Evolutionary conservation across 2,329 filamentous ascomycete genomes (phyloP).

Genomic region (Cyphellophora europaea): DNA sequence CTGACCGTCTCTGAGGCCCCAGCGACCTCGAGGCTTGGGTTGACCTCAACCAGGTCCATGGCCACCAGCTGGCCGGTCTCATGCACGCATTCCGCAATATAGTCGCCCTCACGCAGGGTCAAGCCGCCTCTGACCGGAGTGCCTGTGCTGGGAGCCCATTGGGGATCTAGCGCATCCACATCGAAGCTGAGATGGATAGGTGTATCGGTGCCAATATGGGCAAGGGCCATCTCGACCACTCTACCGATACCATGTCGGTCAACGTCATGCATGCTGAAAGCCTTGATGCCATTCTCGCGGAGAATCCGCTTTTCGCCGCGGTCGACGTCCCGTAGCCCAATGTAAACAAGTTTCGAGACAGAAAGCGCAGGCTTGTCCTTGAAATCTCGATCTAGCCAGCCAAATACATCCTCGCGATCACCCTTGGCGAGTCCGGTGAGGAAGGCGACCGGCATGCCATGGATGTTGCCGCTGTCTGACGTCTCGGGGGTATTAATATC

Average conservation of each 20-base stretch:
- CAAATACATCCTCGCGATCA: conserved; percentile 70
- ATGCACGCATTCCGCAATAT: conserved; percentile 83
- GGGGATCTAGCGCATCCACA: conserved; percentile 89
- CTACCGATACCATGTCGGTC: conserved; percentile 91
- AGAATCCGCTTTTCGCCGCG: conserved; percentile 88
- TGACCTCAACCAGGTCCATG: conserved; percentile 76
- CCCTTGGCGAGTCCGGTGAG: conserved; percentile 75
- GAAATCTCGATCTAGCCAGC: conserved; percentile 63
- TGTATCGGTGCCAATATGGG: conserved; percentile 86
- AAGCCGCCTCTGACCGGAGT: conserved; percentile 89
- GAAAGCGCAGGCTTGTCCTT: conserved; percentile 39
- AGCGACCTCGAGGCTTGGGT: conserved; percentile 58
- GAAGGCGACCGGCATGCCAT: conserved; percentile 96
- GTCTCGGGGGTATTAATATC: conserved; percentile 97
- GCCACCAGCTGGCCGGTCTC: conserved; percentile 69
- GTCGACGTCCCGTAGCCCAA: conserved; percentile 88
- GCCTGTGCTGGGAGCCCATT: conserved; percentile 92
- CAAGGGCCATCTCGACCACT: conserved; percentile 97
- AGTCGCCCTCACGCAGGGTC: conserved; percentile 91
- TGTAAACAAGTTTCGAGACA: conserved; percentile 86
- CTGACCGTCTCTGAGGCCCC: conserved; percentile 80
- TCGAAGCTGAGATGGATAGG: conserved; percentile 97
- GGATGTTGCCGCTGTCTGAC: conserved; percentile 83
- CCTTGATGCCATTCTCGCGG: conserved; percentile 80
- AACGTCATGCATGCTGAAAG: conserved; percentile 98